These are phyloP conservation scores for Globomyces sp. DNA, from an alignment of 371 early-diverging fungal genomes.

Conservation along the genomic window DNA sequence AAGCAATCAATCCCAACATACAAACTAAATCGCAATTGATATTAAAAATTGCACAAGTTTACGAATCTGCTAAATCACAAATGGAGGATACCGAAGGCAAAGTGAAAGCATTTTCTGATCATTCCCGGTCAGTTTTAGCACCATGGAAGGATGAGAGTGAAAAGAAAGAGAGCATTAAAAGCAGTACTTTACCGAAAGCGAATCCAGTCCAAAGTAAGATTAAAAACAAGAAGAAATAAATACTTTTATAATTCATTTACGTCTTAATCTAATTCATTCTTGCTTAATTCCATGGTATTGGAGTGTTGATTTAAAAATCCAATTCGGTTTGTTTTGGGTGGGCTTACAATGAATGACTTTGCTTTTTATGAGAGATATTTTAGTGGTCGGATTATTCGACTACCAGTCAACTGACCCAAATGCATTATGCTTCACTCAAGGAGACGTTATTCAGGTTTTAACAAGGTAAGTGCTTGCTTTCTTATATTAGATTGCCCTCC, in stretches of 20 bases:
- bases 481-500: slow-evolving; percentile 56
- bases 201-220: too few species aligned
- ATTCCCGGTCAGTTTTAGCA: slow-evolving; percentile 1
- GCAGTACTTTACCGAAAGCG: too few species aligned
- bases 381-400: slow-evolving; percentile 67
- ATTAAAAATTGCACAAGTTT: neutral
- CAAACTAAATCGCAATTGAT: neutral
- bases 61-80: neutral
- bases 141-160: neutral
- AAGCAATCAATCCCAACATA: neutral
- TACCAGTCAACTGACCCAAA: slow-evolving; percentile 69
- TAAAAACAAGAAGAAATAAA: too few species aligned
- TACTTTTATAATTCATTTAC: too few species aligned
- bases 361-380: slow-evolving; percentile 3
- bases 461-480: slow-evolving; percentile 42
- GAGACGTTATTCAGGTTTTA: slow-evolving; percentile 81
- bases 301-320: too few species aligned
- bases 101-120: neutral
- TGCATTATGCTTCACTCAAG: slow-evolving; percentile 73
- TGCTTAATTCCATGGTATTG: too few species aligned
- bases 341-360: neutral
- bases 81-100: slow-evolving; percentile 7
- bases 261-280: too few species aligned
- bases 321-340: too few species aligned
- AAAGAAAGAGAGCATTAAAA: too few species aligned